Base-by-base conservation (phyloP, 140 eudicot species). In the Anethum foeniculum region DNA sequence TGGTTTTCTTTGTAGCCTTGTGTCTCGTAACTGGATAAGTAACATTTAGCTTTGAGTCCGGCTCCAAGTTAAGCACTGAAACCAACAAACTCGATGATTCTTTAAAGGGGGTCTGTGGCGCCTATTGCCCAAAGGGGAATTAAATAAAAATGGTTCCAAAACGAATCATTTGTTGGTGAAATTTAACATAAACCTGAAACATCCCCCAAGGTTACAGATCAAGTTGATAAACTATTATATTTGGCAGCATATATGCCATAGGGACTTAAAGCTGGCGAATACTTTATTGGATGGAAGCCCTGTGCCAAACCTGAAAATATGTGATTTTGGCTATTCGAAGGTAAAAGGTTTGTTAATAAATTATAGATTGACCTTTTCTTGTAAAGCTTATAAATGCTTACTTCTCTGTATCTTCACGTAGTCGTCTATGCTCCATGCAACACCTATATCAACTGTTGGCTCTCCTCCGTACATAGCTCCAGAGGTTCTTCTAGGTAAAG, bases 281-380 rank as follows among this genome's bases (percentile, higher is more conserved):
- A 93, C 98, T 62, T 90, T 94, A 77, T 81, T 94, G 85, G 98
- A 94, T 81, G 97, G 98, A 76, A 94, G 98, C 87, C 92, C 97
- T 75, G 97, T 97, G 28, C 98, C 98, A 0, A 91, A 90, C 69
- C 84, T 94, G 85, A 94, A 94, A 85, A 94, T 92, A 6, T 94
- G 98, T 85, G 97, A 92, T 83, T 94, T 94, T 82, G 98, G 98
- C 77, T 94, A 88, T 89, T 94, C 98, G 16, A 94, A 94, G 98
- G 98, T 94, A 16, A 11, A 44, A 36, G 0, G 5, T 5, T 60
- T 60, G 30, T 15, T 39, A 39, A 41, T 19, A 3, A 19, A 21
- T 30, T 5, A 18, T 23, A 14, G 8, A 54, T 21, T 76, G 73
- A 67, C 71, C 44, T 77, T 77, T 23, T 18, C 18, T 8, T 46